These are phyloP conservation scores for Septoria linicola DNA, from an alignment of 2,329 filamentous ascomycete genomes.

Conservation along the genomic window DNA sequence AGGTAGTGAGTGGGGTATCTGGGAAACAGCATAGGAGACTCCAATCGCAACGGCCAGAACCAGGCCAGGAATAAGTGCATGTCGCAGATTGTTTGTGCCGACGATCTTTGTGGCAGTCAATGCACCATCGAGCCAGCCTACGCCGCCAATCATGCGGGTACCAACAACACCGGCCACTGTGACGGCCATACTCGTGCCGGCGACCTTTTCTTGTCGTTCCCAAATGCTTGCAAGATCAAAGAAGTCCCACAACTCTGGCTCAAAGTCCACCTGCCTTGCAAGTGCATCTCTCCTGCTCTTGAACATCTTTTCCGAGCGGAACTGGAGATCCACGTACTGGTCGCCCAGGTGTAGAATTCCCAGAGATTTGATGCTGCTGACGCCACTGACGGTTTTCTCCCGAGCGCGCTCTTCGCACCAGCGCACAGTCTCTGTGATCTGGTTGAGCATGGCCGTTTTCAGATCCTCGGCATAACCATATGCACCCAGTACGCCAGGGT, in stretches of 20 bases:
- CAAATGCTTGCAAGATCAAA: conserved; percentile 80
- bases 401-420: conserved; percentile 85
- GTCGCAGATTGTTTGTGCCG: conserved; percentile 76
- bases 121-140: conserved; percentile 85
- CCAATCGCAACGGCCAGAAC: conserved; percentile 72
- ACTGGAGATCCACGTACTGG: conserved; percentile 80
- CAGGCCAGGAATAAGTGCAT: conserved; percentile 76
- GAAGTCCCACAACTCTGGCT: conserved; percentile 89
- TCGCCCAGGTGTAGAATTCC: conserved; percentile 86
- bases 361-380: conserved; percentile 83
- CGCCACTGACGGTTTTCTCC: conserved; percentile 71
- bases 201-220: conserved; percentile 90
- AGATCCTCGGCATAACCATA: conserved; percentile 93
- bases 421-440: conserved; percentile 75
- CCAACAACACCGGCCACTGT: conserved; percentile 86
- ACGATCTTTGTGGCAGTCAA: conserved; percentile 77
- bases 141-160: conserved; percentile 74
- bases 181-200: conserved; percentile 89
- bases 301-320: conserved; percentile 94
- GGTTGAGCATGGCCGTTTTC: conserved; percentile 85
- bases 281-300: conserved; percentile 75
- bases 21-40: conserved; percentile 75
- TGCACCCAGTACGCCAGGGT: conserved; percentile 78
- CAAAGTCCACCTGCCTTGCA: conserved; percentile 80
- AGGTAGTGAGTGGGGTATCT: conserved; percentile 86